Conservation (phyloP, 768 basidiomycete species). For the Tricholoma furcatifolium region DNA sequence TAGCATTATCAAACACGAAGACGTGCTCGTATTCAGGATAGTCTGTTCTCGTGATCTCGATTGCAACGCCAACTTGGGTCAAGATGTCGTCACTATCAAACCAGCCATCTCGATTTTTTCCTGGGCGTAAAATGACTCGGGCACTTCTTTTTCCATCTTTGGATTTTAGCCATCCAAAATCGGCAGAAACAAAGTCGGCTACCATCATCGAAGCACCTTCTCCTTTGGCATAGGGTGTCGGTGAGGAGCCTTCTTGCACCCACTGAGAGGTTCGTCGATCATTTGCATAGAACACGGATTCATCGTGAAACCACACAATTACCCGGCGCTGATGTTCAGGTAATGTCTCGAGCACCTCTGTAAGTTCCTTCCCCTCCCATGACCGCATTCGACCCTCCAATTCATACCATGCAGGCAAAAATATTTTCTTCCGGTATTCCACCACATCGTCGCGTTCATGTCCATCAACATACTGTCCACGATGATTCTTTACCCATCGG, state of each 20-base stretch:
- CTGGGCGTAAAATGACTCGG: conserved; percentile 21
- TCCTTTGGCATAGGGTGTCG: conserved; percentile 29
- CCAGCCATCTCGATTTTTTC: conserved; percentile 17
- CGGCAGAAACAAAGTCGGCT: too few relatives aligned
- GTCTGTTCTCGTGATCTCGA: neutral
- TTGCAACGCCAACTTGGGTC: neutral
- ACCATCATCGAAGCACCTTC: conserved; percentile 34
- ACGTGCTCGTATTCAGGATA: neutral
- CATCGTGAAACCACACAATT: conserved; percentile 27
- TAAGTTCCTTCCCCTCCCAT: conserved; percentile 17
- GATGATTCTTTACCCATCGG: conserved; percentile 17
- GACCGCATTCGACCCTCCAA: conserved; percentile 7
- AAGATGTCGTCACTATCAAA: neutral
- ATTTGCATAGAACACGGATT: conserved; percentile 35
- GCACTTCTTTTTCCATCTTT: conserved; percentile 19
- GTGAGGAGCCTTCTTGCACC: conserved; percentile 19
- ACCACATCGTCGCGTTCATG: conserved; percentile 32
- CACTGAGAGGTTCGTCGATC: conserved; percentile 24
- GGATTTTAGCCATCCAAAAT: conserved; percentile 28
- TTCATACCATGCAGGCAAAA: conserved; percentile 13
- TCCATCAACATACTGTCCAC: conserved; percentile 29
- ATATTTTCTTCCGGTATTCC: conserved; percentile 25
- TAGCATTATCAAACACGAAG: neutral
- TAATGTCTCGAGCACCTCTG: neutral
- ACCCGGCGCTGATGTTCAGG: neutral